These are phyloP conservation scores for Fusarium anthophilum DNA, from an alignment of 2,329 filamentous ascomycete species.

Conservation along the genomic window DNA sequence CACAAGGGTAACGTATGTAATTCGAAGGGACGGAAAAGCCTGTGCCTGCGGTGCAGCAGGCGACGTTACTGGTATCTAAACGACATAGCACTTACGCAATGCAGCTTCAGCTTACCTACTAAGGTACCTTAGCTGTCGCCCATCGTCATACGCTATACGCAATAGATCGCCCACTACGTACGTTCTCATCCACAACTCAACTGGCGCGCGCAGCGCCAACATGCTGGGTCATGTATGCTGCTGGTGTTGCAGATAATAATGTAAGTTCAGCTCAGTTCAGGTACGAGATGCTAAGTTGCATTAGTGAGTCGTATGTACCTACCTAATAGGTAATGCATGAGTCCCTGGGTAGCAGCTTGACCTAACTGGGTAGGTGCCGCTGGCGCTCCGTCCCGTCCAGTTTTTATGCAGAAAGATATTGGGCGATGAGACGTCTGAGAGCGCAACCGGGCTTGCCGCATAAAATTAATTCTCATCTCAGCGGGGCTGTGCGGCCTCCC, in stretches of 20 bases:
- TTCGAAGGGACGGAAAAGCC: background rate
- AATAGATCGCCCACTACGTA: conserved; percentile 28
- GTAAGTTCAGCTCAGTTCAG: conserved; percentile 26
- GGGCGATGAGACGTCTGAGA: conserved; percentile 22
- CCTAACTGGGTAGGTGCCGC: conserved; percentile 38
- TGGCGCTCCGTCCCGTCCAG: conserved; percentile 31
- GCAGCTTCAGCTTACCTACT: background rate
- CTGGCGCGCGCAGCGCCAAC: conserved; percentile 18
- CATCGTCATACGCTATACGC: conserved; percentile 33
- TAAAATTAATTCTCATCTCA: conserved; percentile 38
- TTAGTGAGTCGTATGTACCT: conserved; percentile 1
- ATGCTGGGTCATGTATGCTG: conserved; percentile 7
- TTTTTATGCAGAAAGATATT: conserved; percentile 31
- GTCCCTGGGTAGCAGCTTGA: background rate
- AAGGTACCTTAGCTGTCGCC: background rate
- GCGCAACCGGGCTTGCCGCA: conserved; percentile 41
- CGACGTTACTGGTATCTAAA: conserved; percentile 2
- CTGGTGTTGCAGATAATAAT: conserved; percentile 19
- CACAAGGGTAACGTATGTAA: background rate
- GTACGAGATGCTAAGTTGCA: conserved; percentile 23
- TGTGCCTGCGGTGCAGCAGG: background rate
- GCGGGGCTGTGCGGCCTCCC: conserved; percentile 15
- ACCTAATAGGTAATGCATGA: conserved; percentile 1
- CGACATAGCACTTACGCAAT: conserved; percentile 36
- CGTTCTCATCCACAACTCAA: conserved; percentile 32